phyloP scores from a whole-genome alignment of 495 filamentous ascomycete species.

The Lindgomyces ingoldianus region DNA sequence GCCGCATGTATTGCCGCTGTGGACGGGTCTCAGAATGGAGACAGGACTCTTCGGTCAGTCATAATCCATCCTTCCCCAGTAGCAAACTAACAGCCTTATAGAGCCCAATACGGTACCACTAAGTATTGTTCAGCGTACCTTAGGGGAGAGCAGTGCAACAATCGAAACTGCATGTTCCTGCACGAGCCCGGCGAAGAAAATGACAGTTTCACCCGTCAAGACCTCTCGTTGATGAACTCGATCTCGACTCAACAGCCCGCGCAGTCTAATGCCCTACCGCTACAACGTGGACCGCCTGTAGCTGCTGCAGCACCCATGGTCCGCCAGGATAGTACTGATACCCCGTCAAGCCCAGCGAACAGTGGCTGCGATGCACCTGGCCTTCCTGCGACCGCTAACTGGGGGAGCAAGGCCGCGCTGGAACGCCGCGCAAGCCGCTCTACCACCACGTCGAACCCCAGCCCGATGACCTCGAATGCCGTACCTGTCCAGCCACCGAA shows the following conservation, averaged over 20 bases:
- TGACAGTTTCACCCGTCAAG: conserved; percentile 92
- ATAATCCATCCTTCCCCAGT: not conserved
- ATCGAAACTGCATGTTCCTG: conserved; percentile 94
- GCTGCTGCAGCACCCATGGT: conserved; percentile 66
- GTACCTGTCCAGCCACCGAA: conserved; percentile 34
- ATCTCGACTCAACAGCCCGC: conserved; percentile 72
- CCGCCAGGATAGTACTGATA: conserved; percentile 75
- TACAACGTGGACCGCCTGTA: conserved; percentile 51
- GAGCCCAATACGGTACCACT: conserved; percentile 95
- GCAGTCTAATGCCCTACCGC: conserved; percentile 48
- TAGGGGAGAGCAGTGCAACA: conserved; percentile 86
- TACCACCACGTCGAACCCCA: conserved; percentile 75
- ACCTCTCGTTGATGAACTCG: conserved; percentile 94
- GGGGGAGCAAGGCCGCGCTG: conserved; percentile 78
- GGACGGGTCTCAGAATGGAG: conserved; percentile 87
- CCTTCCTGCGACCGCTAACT: conserved; percentile 87
- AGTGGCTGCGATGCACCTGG: conserved; percentile 72
- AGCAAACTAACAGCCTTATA: conserved; percentile 43
- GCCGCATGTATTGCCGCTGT: conserved; percentile 85
- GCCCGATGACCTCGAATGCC: conserved; percentile 69
- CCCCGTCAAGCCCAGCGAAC: conserved; percentile 50
- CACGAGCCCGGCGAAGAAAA: conserved; percentile 96
- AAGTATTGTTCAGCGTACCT: conserved; percentile 99
- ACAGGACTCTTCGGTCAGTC: conserved; percentile 70
- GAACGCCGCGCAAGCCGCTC: conserved; percentile 74